Conservation (phyloP, 176 grass and related monocot species). For the Zea luxurians region DNA sequence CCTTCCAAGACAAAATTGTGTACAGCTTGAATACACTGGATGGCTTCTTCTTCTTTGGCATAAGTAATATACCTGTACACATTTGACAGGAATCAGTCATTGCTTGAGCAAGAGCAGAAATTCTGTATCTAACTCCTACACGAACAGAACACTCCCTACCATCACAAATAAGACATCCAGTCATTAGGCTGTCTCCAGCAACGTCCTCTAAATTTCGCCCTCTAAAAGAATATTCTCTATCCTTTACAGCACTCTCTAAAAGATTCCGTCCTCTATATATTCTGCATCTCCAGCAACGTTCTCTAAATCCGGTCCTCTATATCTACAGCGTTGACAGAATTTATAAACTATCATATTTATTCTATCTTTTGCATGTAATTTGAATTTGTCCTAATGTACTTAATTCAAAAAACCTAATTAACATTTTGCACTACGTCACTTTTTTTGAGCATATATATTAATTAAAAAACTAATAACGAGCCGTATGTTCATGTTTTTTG, state of each 20-base stretch:
- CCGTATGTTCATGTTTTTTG: background rate
- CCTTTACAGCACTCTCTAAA: too few species aligned
- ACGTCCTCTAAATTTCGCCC: too few species aligned
- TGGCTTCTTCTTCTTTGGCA: conserved; percentile 93
- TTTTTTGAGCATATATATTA: too few species aligned
- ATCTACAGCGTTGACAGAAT: too few species aligned
- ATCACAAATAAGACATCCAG: background rate
- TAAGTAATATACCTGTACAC: conserved; percentile 92
- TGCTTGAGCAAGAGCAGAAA: conserved; percentile 13
- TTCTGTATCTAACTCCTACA: background rate
- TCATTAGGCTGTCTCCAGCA: background rate
- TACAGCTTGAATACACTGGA: conserved; percentile 94
- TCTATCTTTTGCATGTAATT: too few species aligned
- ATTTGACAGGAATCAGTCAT: conserved; percentile 20
- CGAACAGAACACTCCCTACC: background rate
- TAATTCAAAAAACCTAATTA: background rate
- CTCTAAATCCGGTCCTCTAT: too few species aligned
- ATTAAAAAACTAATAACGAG: too few species aligned
- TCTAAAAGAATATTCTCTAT: too few species aligned
- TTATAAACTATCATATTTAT: too few species aligned
- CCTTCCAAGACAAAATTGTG: conserved; percentile 98
- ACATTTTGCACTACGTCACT: background rate
- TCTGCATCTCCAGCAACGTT: too few species aligned
- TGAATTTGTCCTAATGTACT: too few species aligned
- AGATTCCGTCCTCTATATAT: too few species aligned